Evolutionary conservation across 352 stramenopile genomes (phyloP), one percentile per base, ranked within the genome.

Genomic region (Phytopythium cucurbitacearum): DNA sequence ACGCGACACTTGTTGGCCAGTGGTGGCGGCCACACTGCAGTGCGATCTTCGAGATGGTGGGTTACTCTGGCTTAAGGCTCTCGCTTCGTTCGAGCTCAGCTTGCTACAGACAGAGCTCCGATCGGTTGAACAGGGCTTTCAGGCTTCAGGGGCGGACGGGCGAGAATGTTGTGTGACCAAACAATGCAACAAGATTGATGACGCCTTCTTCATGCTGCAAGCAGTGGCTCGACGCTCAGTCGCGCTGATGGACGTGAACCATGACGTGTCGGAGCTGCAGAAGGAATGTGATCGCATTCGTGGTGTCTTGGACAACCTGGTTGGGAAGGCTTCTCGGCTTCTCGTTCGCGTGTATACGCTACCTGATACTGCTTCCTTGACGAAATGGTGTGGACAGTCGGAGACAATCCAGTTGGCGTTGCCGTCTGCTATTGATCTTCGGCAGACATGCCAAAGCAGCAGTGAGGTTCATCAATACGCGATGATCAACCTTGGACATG

Each of bases 1-100:
- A 6, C 65, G 78, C 32, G 71, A 73, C 45, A 87, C 71, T 1
- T 86, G 75, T 42, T 89, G 75, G 78, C 42, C 75, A 11, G 50
- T 89, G 5, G 75, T 89, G 4, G 51, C 65, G 3, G 60, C 58
- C 1, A 61, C 55, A 1, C 49, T 89, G 13, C 53, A 41, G 6
- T 63, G 71, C 7, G 66, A 73, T n/a, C 36, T 88, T 5, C 68
- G 57, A 15, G 71, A 62, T 9, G 65, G 56, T 13, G 43, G 40
- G 9, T 57, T 56, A 7, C 40, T 85, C 7, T 72, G 75, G 28
- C 45, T 62, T 0, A 87, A 83, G 33, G 46, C 64, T 11, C 61
- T 77, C 42, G 39, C 78, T 8, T 8, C 38, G 34, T 74, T 85
- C 4, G 38, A 74, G 38, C n/a, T 75, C 13, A 43, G 53, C 15